Evolutionary conservation across 2,329 filamentous ascomycete genomes (phyloP).

Genomic region (Fusarium nurragi): DNA sequence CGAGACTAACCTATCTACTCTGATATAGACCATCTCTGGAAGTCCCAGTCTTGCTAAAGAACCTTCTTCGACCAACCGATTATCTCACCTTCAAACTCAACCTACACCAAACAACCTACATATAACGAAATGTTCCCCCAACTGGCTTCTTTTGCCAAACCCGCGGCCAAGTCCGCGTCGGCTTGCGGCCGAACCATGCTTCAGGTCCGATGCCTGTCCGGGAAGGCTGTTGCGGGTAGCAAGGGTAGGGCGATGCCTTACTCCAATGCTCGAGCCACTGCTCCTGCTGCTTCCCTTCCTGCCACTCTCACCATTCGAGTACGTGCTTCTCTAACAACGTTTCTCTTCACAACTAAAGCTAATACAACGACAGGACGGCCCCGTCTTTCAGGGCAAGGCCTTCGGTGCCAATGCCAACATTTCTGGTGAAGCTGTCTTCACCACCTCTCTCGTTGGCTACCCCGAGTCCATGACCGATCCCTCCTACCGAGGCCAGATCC

Average conservation of each 20-base stretch:
- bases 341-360: neutral
- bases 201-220: constrained; percentile 51
- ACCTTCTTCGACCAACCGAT: constrained; percentile 26
- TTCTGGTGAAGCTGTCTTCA: constrained; percentile 98
- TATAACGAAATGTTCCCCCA: constrained; percentile 66
- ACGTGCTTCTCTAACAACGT: constrained; percentile 47
- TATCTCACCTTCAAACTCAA: constrained; percentile 13
- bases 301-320: constrained; percentile 96
- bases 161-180: constrained; percentile 58
- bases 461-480: constrained; percentile 93
- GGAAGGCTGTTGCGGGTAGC: constrained; percentile 67
- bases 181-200: constrained; percentile 53
- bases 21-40: constrained; percentile 55
- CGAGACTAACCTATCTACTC: constrained; percentile 31
- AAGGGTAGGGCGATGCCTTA: constrained; percentile 74
- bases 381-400: constrained; percentile 94
- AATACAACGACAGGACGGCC: constrained; percentile 74
- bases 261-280: constrained; percentile 65
- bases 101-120: constrained; percentile 20
- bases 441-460: constrained; percentile 96
- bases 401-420: constrained; percentile 98
- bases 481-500: constrained; percentile 91
- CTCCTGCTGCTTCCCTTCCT: constrained; percentile 65
- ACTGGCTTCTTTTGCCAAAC: constrained; percentile 64
- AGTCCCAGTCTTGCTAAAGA: constrained; percentile 49